A percentile compares a stretch with the other conserved stretches of the same genome.
Conservation (phyloP, 345 rosid species). For the Lepidium didymum region DNA sequence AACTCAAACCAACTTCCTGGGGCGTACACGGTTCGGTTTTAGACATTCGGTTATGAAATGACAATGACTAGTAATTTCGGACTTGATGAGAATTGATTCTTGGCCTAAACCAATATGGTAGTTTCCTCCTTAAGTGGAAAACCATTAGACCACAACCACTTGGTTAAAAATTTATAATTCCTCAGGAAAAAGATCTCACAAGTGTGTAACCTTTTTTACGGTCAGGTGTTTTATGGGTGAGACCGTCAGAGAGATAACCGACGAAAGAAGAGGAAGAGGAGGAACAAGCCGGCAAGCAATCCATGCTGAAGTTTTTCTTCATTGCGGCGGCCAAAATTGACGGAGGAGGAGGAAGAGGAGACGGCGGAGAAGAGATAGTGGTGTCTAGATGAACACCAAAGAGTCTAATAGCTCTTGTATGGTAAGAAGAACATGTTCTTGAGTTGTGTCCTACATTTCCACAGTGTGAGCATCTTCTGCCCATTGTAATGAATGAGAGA, state of each 20-base stretch:
- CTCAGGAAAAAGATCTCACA: no score
- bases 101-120: no score
- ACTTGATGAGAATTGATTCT: no score
- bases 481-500: constrained; percentile 19
- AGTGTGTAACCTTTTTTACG: constrained; percentile 33
- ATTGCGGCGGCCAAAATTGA: constrained; percentile 13
- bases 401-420: constrained; percentile 21
- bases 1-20: no score
- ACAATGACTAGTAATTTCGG: no score
- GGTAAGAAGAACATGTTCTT: constrained; percentile 30
- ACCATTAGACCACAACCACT: no score
- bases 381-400: constrained; percentile 32
- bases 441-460: constrained; percentile 32
- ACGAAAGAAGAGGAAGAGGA: constrained; percentile 29
- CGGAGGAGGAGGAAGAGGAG: constrained; percentile 18
- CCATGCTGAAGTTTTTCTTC: constrained; percentile 31
- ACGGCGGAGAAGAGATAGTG: constrained; percentile 11
- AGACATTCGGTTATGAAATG: no score
- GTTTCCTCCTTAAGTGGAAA: no score
- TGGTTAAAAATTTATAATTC: no score
- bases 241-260: constrained; percentile 28
- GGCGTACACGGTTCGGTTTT: no score
- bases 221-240: constrained; percentile 22
- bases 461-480: constrained; percentile 35
- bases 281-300: constrained; percentile 24